These are phyloP conservation scores for Aureobasidium sp. DNA, from an alignment of 2,329 filamentous ascomycete genomes.

Conservation along the genomic window DNA sequence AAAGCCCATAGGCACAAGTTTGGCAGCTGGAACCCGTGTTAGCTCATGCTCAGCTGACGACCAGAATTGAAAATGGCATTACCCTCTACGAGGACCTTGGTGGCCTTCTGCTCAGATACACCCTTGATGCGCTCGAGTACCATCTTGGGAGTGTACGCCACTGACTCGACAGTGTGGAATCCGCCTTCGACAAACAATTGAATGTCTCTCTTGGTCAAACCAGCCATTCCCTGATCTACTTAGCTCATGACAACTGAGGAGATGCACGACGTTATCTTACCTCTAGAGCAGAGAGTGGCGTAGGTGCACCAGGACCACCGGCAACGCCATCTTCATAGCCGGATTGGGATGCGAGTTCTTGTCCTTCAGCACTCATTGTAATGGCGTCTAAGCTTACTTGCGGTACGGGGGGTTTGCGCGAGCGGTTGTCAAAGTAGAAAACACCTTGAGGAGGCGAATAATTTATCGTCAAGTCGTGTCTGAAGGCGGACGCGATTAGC, in stretches of 20 bases:
- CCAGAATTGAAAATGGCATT: slow-evolving; percentile 21
- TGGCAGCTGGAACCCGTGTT: slow-evolving; percentile 58
- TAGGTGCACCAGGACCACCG: slow-evolving; percentile 86
- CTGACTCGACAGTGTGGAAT: slow-evolving; percentile 89
- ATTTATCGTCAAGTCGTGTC: not conserved
- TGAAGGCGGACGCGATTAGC: not conserved
- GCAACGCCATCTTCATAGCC: slow-evolving; percentile 66
- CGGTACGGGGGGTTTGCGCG: not conserved
- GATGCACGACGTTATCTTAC: slow-evolving; percentile 42
- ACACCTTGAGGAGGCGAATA: not conserved
- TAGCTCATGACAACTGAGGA: slow-evolving; percentile 16
- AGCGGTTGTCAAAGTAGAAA: not conserved
- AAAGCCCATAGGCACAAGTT: slow-evolving; percentile 97
- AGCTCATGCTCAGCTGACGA: not conserved
- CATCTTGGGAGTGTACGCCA: slow-evolving; percentile 81
- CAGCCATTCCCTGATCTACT: slow-evolving; percentile 60
- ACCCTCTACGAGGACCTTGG: slow-evolving; percentile 87
- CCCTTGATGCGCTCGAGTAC: slow-evolving; percentile 92
- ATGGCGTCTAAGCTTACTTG: not conserved
- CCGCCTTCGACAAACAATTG: slow-evolving; percentile 87
- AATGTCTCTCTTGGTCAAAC: slow-evolving; percentile 90
- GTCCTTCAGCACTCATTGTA: slow-evolving; percentile 40
- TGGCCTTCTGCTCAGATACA: slow-evolving; percentile 93
- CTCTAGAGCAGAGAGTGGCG: slow-evolving; percentile 77
- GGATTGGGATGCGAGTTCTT: slow-evolving; percentile 60